Evolutionary conservation across 106 monocot genomes (phyloP).

Genomic region (Apostasia shenzhenica): DNA sequence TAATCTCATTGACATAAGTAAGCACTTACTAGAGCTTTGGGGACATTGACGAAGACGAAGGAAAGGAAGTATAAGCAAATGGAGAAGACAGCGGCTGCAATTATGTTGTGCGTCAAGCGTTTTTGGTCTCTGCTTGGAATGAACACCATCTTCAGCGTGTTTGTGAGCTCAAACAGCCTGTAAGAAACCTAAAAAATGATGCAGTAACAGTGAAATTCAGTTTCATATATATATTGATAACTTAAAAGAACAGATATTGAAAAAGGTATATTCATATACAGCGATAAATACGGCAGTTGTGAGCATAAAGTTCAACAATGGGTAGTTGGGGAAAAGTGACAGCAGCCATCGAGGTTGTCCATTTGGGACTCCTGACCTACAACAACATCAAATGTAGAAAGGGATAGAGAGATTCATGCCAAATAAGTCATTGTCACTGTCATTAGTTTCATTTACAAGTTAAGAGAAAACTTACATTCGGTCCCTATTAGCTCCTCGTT

Average conservation of each 20-base stretch:
- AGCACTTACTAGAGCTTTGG: constrained; percentile 7
- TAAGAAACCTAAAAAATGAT: constrained; percentile 27
- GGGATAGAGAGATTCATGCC: too few relatives aligned
- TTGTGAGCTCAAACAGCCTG: constrained; percentile 50
- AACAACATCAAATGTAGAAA: background rate
- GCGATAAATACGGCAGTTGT: constrained; percentile 37
- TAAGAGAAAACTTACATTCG: too few relatives aligned
- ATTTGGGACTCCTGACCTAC: constrained; percentile 75
- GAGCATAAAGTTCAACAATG: constrained; percentile 84
- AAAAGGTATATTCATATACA: constrained; percentile 48
- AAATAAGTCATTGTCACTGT: too few relatives aligned
- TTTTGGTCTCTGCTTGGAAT: constrained; percentile 42
- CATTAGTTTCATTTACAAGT: too few relatives aligned
- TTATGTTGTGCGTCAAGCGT: constrained; percentile 29
- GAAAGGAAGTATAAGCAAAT: constrained; percentile 27
- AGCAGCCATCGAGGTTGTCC: constrained; percentile 96
- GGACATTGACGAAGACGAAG: constrained; percentile 13
- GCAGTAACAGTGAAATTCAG: background rate
- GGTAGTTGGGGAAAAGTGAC: constrained; percentile 78
- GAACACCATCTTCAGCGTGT: constrained; percentile 38
- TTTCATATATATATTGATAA: background rate
- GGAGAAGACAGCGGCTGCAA: constrained; percentile 15
- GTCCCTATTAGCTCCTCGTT: too few relatives aligned
- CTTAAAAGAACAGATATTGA: background rate
- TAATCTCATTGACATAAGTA: too few relatives aligned